Evolutionary conservation across 1,284 basidiomycete genomes (phyloP).

Genomic region (Ganoderma lucidum): DNA sequence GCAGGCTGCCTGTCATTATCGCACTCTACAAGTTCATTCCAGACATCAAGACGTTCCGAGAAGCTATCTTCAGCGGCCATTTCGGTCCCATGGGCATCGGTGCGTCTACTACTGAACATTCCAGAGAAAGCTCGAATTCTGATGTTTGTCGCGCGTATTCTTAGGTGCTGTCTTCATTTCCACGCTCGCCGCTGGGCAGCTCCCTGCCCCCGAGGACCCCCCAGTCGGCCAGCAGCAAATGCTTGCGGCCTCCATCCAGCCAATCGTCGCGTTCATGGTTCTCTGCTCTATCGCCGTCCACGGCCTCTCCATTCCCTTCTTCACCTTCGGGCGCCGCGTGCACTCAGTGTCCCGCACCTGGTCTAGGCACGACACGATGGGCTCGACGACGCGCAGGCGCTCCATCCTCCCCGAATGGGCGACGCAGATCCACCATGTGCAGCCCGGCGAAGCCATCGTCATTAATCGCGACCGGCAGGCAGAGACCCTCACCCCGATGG

Average conservation of each 20-base stretch:
- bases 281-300: constrained; percentile 88
- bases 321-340: constrained; percentile 89
- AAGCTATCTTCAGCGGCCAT: constrained; percentile 90
- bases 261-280: constrained; percentile 93
- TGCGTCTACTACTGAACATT: constrained; percentile 40
- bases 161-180: constrained; percentile 90
- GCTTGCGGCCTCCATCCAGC: constrained; percentile 81
- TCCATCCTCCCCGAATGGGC: constrained; percentile 69
- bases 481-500: constrained; percentile 10
- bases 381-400: constrained; percentile 31
- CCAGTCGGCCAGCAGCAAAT: constrained; percentile 70
- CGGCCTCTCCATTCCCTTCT: constrained; percentile 92
- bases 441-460: constrained; percentile 75
- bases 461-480: constrained; percentile 77
- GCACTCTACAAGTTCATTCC: constrained; percentile 90
- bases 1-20: constrained; percentile 86
- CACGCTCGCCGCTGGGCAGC: constrained; percentile 79
- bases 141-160: constrained; percentile 30
- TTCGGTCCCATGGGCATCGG: constrained; percentile 94
- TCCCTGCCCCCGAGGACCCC: constrained; percentile 64
- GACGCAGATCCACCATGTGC: constrained; percentile 75
- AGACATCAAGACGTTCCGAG: constrained; percentile 90
- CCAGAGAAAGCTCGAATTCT: constrained; percentile 8
- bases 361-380: constrained; percentile 70
- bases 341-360: constrained; percentile 90